These are phyloP conservation scores for Sporisorium iseilematis-ciliati DNA, from an alignment of 1,284 basidiomycete genomes.

Conservation along the genomic window DNA sequence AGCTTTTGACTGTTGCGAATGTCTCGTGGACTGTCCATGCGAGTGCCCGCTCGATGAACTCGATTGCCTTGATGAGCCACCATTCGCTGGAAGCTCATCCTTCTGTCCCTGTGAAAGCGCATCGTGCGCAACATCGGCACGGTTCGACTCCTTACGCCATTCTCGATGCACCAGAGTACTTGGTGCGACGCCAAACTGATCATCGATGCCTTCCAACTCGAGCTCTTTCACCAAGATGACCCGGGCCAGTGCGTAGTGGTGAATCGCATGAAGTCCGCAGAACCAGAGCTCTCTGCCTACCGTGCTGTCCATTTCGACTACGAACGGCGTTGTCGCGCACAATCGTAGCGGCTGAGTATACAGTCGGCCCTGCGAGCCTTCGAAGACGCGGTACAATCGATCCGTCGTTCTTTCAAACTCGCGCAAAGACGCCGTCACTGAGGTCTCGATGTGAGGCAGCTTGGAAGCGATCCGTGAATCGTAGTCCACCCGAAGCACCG, in stretches of 20 bases:
- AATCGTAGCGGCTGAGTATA: conserved; percentile 40
- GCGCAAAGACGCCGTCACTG: conserved; percentile 31
- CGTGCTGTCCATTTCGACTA: conserved; percentile 50
- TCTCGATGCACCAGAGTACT: conserved; percentile 58
- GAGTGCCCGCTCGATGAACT: conserved; percentile 10
- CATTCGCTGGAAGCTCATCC: conserved; percentile 8
- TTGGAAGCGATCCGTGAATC: conserved; percentile 49
- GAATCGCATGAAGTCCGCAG: conserved; percentile 62
- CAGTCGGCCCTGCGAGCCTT: conserved; percentile 32
- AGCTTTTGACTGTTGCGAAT: not conserved
- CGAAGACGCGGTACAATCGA: conserved; percentile 39
- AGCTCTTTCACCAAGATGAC: conserved; percentile 64
- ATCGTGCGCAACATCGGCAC: conserved; percentile 25
- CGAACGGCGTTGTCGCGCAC: conserved; percentile 60
- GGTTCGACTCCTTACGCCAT: conserved; percentile 41
- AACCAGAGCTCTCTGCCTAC: conserved; percentile 63
- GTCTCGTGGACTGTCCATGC: conserved; percentile 2
- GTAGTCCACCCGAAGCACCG: conserved; percentile 52
- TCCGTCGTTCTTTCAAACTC: conserved; percentile 46
- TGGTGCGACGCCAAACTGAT: conserved; percentile 65
- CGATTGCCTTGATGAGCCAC: not conserved
- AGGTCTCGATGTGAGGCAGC: conserved; percentile 47
- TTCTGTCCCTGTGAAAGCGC: conserved; percentile 14
- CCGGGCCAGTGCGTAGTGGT: conserved; percentile 64
- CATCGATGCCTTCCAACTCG: conserved; percentile 40